These are phyloP conservation scores for Heritiera littoralis DNA, from an alignment of 345 rosid species.

Conservation along the genomic window DNA sequence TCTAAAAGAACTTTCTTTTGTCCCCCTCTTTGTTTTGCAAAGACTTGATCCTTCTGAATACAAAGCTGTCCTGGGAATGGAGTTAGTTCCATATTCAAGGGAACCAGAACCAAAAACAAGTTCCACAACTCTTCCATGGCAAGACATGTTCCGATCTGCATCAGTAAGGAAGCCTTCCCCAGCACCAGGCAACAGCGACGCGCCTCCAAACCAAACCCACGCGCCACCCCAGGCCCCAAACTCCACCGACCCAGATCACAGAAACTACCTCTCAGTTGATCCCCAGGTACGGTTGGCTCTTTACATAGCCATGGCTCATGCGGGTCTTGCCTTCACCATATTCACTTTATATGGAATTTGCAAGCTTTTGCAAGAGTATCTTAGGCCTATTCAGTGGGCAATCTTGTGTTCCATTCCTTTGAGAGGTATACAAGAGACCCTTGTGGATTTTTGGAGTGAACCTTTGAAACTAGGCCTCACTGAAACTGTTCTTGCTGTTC, in stretches of 20 bases:
- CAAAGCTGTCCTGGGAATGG: conserved; percentile 46
- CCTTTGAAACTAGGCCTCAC: conserved; percentile 82
- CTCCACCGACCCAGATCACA: conserved; percentile 28
- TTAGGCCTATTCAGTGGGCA: conserved; percentile 96
- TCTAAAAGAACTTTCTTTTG: background rate
- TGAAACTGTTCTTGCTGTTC: conserved; percentile 90
- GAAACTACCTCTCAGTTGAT: conserved; percentile 49
- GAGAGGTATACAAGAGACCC: conserved; percentile 83
- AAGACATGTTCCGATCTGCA: conserved; percentile 96
- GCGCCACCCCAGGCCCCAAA: conserved; percentile 28
- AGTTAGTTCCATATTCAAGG: conserved; percentile 62
- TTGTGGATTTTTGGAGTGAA: conserved; percentile 82
- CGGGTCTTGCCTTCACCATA: conserved; percentile 75
- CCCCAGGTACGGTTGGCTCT: conserved; percentile 87
- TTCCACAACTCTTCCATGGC: conserved; percentile 66
- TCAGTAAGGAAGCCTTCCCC: conserved; percentile 68
- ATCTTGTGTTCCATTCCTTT: conserved; percentile 87
- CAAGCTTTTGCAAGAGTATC: conserved; percentile 79
- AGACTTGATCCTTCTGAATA: background rate
- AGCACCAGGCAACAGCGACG: conserved; percentile 24
- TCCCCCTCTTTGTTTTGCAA: conserved; percentile 12
- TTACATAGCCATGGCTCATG: conserved; percentile 98
- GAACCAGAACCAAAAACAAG: conserved; percentile 53
- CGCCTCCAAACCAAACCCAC: conserved; percentile 31
- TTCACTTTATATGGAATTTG: conserved; percentile 63